These are phyloP conservation scores for Bretschneidera sinensis DNA, from an alignment of 345 rosid genomes.

Conservation along the genomic window DNA sequence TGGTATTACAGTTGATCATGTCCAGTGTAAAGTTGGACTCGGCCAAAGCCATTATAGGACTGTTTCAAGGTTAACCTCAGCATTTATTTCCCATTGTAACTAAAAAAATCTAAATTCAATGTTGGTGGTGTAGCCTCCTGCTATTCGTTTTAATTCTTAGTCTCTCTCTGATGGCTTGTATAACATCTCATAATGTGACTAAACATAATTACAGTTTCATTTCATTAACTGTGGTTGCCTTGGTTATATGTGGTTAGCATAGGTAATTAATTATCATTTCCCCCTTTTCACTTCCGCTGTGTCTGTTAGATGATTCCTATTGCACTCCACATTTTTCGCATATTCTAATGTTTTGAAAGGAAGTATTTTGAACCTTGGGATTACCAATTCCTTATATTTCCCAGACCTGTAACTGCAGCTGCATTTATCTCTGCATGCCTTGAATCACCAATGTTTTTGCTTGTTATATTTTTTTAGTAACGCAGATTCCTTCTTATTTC, in stretches of 20 bases:
- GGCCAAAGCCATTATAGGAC: background rate
- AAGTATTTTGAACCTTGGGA: background rate
- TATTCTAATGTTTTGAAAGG: background rate
- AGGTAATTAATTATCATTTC: too few relatives aligned
- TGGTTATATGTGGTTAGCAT: too few relatives aligned
- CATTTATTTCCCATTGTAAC: background rate
- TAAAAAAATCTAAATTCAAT: too few relatives aligned
- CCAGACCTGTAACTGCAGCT: background rate
- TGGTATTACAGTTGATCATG: background rate
- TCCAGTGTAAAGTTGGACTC: background rate
- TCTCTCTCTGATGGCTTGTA: background rate
- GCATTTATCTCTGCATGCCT: background rate
- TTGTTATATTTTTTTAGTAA: background rate
- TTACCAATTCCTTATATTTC: background rate
- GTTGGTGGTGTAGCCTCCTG: too few relatives aligned
- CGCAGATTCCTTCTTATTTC: background rate
- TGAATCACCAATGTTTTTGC: too few relatives aligned
- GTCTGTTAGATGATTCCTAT: background rate
- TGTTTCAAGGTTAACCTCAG: background rate
- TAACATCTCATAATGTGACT: background rate
- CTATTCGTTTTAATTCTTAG: too few relatives aligned
- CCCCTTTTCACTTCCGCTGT: background rate
- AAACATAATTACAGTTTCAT: background rate
- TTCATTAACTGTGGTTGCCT: too few relatives aligned
- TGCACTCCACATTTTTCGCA: background rate